Base-by-base conservation (phyloP, 225 moss, liverwort and hornwort genomes). In the Asterella californica region DNA sequence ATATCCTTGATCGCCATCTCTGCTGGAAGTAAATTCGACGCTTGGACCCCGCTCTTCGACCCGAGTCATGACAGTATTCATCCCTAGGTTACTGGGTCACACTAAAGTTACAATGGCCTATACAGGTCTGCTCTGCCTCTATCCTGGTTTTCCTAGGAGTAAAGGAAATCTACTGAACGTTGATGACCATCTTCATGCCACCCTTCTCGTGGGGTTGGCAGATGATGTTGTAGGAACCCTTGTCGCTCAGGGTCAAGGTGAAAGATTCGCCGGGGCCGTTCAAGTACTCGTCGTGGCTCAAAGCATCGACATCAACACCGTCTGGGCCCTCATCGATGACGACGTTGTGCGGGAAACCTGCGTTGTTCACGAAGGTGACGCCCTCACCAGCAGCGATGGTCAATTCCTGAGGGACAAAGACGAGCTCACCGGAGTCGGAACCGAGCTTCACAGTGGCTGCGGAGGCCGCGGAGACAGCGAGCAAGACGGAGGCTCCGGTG, bases 131-230 rank as follows among this genome's bases (percentile, higher is more conserved):
- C 78, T 69, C 78, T 79, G 78, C 78, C 69, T 79, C 78, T 79
- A 30, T 45, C 78, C 78, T 79, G 78, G 78, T 10, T 36, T 18
- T 38, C 48, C 22, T 6, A 21, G 32, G 9, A 30, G 32, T 4
- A 37, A 79, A 0, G 17, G 48, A 33, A 27, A 10, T 49, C 52
- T 80, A 87, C 81, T 87, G 42, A 46, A 97, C 92, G 37, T 78
- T 93, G 85, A 97, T 92, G 27, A 15, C 76, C 27, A 87, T 91
- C 84, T 82, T 85, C 94, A 94, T 97, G 74, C 93, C 93, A 1
- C 90, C 88, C 46, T 90, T 91, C 88, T 84, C 79, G 85, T 97
- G 97, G n/a, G 94, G 94, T 89, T 91, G 90, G 78, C 94, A 97
- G 84, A 92, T 92, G 32, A 87, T 82, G 9, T 71, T 78, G 82